phyloP scores from a whole-genome alignment of 1,139 yeast genomes.

The Pichia sp. region DNA sequence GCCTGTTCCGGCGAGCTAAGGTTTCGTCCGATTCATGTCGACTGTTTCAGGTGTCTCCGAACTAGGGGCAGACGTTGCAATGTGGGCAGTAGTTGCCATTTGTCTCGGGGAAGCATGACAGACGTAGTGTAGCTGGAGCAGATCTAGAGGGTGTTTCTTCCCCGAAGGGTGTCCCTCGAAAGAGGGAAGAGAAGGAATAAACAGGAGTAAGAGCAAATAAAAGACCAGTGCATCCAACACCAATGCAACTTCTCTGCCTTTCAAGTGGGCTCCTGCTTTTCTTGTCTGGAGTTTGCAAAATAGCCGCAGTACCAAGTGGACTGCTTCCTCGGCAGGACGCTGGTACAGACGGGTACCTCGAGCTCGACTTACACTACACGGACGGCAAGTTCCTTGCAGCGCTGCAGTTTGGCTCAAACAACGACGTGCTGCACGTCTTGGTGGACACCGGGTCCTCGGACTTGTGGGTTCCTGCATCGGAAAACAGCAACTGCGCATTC shows the following conservation, averaged over 20 bases:
- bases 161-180: too few relatives aligned
- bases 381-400: constrained; percentile 31
- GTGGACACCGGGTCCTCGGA: constrained; percentile 71
- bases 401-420: constrained; percentile 51
- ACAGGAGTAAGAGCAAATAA: too few relatives aligned
- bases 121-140: too few relatives aligned
- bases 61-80: not conserved
- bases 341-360: not conserved
- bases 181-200: too few relatives aligned
- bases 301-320: too few relatives aligned
- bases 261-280: too few relatives aligned
- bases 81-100: too few relatives aligned
- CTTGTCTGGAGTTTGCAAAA: too few relatives aligned
- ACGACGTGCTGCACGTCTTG: constrained; percentile 46
- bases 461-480: constrained; percentile 47
- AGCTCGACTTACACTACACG: not conserved
- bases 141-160: too few relatives aligned
- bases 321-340: not conserved
- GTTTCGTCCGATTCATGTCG: not conserved
- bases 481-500: constrained; percentile 28
- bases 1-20: not conserved
- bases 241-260: too few relatives aligned
- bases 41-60: not conserved
- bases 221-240: too few relatives aligned
- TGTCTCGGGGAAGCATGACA: too few relatives aligned